Evolutionary conservation across 2,329 filamentous ascomycete species (phyloP).

Genomic region (Piedraia hortae): DNA sequence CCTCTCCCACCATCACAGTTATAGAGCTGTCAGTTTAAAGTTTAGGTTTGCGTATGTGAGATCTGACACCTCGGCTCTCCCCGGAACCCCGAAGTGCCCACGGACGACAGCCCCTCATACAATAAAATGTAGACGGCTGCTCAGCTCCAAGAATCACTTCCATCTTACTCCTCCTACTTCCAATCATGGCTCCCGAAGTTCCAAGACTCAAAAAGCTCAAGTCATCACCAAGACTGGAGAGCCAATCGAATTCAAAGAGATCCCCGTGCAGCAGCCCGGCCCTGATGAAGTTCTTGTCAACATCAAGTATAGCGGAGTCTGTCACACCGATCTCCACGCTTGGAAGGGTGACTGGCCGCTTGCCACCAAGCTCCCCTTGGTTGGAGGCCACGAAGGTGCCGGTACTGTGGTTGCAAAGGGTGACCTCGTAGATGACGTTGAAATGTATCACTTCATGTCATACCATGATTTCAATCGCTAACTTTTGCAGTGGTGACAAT

Average conservation of each 20-base stretch:
- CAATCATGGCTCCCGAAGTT: too few relatives aligned
- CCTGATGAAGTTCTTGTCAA: conserved; percentile 81
- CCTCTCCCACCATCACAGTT: too few relatives aligned
- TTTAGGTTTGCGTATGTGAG: too few relatives aligned
- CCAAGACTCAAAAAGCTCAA: conserved; percentile 70
- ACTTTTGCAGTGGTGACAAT: conserved; percentile 32
- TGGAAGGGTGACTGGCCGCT: conserved; percentile 77
- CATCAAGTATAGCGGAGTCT: conserved; percentile 72
- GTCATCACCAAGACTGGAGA: conserved; percentile 61
- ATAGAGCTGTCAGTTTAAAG: too few relatives aligned
- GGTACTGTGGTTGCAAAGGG: conserved; percentile 62
- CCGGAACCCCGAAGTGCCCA: too few relatives aligned
- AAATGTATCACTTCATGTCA: conserved; percentile 25
- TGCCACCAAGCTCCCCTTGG: conserved; percentile 52
- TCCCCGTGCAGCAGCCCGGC: conserved; percentile 53
- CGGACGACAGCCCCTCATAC: too few relatives aligned
- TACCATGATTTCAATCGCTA: not conserved
- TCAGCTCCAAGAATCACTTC: too few relatives aligned
- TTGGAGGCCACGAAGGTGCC: conserved; percentile 56
- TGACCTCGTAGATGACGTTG: conserved; percentile 45
- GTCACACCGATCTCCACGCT: conserved; percentile 62
- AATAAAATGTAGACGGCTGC: too few relatives aligned
- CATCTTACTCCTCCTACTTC: too few relatives aligned
- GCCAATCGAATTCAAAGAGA: conserved; percentile 44
- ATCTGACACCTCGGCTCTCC: too few relatives aligned